Conservation (phyloP, 495 filamentous ascomycete species). For the Aspergillus sparsus region DNA sequence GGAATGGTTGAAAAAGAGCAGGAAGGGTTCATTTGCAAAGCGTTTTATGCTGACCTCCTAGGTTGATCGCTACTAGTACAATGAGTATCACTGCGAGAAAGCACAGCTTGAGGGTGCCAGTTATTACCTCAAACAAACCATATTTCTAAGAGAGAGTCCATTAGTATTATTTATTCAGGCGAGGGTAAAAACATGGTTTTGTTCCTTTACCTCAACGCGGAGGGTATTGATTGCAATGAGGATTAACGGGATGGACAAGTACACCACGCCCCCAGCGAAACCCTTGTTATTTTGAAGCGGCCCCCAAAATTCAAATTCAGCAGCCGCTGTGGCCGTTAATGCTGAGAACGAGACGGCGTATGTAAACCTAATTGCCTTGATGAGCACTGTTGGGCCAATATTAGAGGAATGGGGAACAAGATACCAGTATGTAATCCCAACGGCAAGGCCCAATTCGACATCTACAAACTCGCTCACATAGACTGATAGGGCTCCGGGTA, state of each 20-base stretch:
- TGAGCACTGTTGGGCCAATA: no score
- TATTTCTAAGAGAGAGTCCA: background rate
- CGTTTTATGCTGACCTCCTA: background rate
- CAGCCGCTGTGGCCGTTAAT: constrained; percentile 4
- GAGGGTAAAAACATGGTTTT: background rate
- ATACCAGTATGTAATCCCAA: constrained; percentile 10
- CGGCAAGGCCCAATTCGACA: constrained; percentile 2
- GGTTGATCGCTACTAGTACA: background rate
- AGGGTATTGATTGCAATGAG: background rate
- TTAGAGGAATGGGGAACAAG: no score
- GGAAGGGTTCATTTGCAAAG: no score
- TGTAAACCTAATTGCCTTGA: no score
- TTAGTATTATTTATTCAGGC: background rate
- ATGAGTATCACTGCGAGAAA: background rate
- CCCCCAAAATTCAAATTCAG: constrained; percentile 6
- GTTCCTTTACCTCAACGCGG: constrained; percentile 2
- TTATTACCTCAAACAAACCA: background rate
- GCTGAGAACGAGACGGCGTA: background rate
- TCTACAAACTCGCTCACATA: constrained; percentile 12
- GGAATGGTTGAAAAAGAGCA: background rate
- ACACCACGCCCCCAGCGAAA: background rate
- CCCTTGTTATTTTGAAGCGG: background rate
- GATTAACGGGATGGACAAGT: background rate
- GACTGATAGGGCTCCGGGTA: constrained; percentile 4
- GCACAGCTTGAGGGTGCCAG: background rate